A percentile compares a stretch with the other conserved stretches of the same genome.
Conservation (phyloP, 768 basidiomycete species). For the Boletus pseudopeckii region DNA sequence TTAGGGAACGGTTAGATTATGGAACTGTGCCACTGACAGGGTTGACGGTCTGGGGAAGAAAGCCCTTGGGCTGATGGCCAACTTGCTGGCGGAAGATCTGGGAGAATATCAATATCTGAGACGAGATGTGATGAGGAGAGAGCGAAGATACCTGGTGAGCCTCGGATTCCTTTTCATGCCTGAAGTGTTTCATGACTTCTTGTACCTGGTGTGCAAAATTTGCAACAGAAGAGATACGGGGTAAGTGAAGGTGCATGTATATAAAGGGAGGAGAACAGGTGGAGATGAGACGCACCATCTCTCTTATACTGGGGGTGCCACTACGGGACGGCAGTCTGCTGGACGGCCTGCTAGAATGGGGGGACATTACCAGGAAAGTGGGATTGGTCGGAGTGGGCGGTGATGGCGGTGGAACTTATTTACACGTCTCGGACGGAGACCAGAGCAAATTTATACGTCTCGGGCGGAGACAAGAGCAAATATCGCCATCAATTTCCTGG, state of each 20-base stretch:
- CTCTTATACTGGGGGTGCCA: constrained; percentile 41
- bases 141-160: constrained; percentile 64
- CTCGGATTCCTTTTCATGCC: constrained; percentile 81
- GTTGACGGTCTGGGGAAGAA: constrained; percentile 67
- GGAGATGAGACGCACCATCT: constrained; percentile 34
- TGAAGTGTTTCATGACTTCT: constrained; percentile 63
- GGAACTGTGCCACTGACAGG: constrained; percentile 42
- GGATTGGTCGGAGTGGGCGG: constrained; percentile 10
- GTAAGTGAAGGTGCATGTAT: constrained; percentile 31
- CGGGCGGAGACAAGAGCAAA: too few relatives aligned
- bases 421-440: constrained; percentile 13
- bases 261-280: not conserved
- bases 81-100: constrained; percentile 75
- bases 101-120: constrained; percentile 2
- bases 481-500: too few relatives aligned
- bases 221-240: constrained; percentile 28
- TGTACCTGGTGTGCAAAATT: constrained; percentile 53
- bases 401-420: constrained; percentile 10
- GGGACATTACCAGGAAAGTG: constrained; percentile 20
- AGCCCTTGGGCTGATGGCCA: constrained; percentile 65
- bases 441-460: too few relatives aligned
- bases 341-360: constrained; percentile 21
- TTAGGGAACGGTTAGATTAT: not conserved
- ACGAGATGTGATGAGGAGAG: not conserved
- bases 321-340: constrained; percentile 37